Percentiles rank a stretch among this genome's conserved stretches.
phyloP scores from a whole-genome alignment of 2,329 filamentous ascomycete genomes.

The Fusarium avenaceum region DNA sequence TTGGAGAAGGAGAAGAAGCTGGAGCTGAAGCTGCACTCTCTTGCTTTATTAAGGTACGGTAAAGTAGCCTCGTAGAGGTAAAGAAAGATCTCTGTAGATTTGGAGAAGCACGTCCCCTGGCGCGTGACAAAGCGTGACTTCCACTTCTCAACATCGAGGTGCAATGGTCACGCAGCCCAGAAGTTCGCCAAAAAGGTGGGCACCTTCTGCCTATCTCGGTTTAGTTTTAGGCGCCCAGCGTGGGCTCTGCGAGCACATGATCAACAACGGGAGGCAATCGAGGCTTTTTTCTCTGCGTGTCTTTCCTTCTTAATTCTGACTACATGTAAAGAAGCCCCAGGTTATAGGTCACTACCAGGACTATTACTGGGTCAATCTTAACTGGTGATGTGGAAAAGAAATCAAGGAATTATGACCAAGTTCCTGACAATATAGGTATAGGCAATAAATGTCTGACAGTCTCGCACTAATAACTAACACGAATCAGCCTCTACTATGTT shows the following conservation, averaged over 20 bases:
- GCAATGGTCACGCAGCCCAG: constrained; percentile 38
- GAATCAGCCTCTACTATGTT: background rate
- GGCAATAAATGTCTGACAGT: no score
- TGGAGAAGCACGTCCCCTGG: constrained; percentile 40
- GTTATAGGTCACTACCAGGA: constrained; percentile 4
- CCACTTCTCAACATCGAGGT: constrained; percentile 31
- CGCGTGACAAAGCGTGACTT: constrained; percentile 48
- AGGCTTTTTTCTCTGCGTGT: constrained; percentile 23
- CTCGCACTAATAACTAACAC: constrained; percentile 6
- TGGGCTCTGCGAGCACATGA: constrained; percentile 44
- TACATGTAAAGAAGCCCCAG: constrained; percentile 20
- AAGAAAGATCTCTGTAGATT: constrained; percentile 15
- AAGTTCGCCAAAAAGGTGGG: constrained; percentile 42
- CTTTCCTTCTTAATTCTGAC: constrained; percentile 33
- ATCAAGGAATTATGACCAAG: background rate
- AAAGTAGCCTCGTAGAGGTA: background rate
- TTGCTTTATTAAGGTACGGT: background rate
- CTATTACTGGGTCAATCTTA: constrained; percentile 10
- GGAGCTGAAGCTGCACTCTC: background rate
- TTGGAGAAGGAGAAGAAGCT: no score
- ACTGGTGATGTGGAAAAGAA: constrained; percentile 12
- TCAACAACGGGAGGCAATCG: constrained; percentile 39
- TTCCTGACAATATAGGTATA: no score
- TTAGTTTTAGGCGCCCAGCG: constrained; percentile 35
- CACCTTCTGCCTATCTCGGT: constrained; percentile 30